Evolutionary conservation across 2,329 filamentous ascomycete genomes (phyloP), one percentile per base, ranked within the genome.

Genomic region (Rhexocercosporidium sp.): DNA sequence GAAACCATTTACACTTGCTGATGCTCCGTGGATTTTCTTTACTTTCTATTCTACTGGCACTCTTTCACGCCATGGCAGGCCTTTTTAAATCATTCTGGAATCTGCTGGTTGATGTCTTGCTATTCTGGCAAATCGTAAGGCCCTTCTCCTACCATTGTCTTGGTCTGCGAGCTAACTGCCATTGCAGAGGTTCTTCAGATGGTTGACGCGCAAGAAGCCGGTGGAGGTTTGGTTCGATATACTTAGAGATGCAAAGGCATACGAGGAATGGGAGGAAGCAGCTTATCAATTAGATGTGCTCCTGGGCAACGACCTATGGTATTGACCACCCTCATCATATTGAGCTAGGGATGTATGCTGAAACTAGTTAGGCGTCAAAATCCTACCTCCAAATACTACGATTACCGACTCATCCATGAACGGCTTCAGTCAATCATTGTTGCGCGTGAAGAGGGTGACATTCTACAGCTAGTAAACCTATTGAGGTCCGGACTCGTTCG

Each of bases 251-350:
- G 91, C 93, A 20, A 83, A 88, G 70, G 84, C 86, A 29, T 97
- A 91, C 76, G 92, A 96, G 75, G 91, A 96, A 77, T 97, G 94
- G 93, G 90, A 95, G 77, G 89, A 90, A 71, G 89, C 91, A n/a
- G 93, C 94, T 1, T 86, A 92, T 70, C 87, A 92, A 74, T 85
- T 97, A n/a, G 94, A 97, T 78, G 90, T 91, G 74, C 82, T 92
- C 20, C 84, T 94, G n/a, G 90, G 90, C 49, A 88, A 94, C 72
- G 92, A 96, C 79, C 79, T 94, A 69, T 97, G 92, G 92, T 92
- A 81, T 37, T 20, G 12, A 79, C 70, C 37, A 46, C 34, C 31
- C n/a, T 20, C 6, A 47, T 8, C n/a, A 11, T 47, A 9, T 47
- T 3, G 20, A 37, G 22, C 9, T n/a, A n/a, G n/a, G n/a, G n/a